Evolutionary conservation across 305 asterid genomes (phyloP), one percentile per base, ranked within the genome.

Genomic region (Fraxinus dipetala): DNA sequence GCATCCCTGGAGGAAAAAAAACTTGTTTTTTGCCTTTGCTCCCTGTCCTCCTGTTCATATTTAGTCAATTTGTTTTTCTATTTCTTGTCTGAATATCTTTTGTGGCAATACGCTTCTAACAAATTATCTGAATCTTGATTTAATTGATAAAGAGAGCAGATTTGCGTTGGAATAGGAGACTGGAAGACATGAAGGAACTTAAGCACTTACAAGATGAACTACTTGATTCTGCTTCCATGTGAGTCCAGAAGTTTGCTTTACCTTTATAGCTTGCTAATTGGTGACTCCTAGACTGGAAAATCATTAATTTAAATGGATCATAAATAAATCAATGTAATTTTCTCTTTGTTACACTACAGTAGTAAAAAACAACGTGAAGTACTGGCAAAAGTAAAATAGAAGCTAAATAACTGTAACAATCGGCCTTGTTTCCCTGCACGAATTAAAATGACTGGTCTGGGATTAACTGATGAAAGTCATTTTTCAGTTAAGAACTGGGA

Each of bases 141-240:
- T 70, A 5, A 84, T 76, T 34, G 72, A 72, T 76, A 56, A 89
- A 95, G 99, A 89, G 97, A 89, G 98, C 99, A 78, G 99, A 95
- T 90, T 86, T 95, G 85, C 98, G 98, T 24, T 95, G 99, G 99
- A 95, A 92, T 84, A 90, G 97, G 90, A 88, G 83, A 86, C 78
- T 84, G 74, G 99, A 95, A 88, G 99, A 95, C 86, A 90, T 95
- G 95, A 95, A 91, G 83, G 87, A 95, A 75, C 99, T 95, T 72
- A 90, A 77, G 80, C 88, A 80, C 77, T 89, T 95, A 86, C 99
- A 93, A 86, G 96, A 92, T 79, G 90, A 85, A 22, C 97, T 95
- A 85, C 97, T 95, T 75, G 93, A 95, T 89, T 88, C 98, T 76
- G 98, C 99, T 84, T 91, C 97, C 43, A 84, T 34, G 98, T 92